Evolutionary conservation across 805 yeast genomes (phyloP).

Genomic region (Ogataea corticis): DNA sequence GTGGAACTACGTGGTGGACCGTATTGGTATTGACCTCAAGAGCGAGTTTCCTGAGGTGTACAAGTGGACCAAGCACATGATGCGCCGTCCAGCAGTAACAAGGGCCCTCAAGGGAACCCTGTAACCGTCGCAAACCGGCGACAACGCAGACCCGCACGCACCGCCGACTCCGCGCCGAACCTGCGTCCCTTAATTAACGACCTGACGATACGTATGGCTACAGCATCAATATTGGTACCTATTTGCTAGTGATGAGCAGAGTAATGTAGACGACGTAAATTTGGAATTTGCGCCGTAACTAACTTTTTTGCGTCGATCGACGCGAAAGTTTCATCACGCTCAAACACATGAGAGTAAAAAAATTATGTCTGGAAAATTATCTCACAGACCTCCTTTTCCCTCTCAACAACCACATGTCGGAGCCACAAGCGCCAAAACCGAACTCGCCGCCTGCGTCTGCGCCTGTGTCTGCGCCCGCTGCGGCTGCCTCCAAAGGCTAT

Average conservation of each 20-base stretch:
- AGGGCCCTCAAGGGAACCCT: conserved; percentile 67
- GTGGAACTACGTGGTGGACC: conserved; percentile 94
- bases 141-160: background rate
- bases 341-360: no score
- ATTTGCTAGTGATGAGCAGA: background rate
- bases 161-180: no score
- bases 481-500: conserved; percentile 37
- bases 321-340: no score
- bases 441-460: background rate
- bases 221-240: background rate
- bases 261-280: background rate
- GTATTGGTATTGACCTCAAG: conserved; percentile 85
- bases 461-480: conserved; percentile 1
- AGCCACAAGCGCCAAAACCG: conserved; percentile 1
- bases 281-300: background rate
- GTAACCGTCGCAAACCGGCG: background rate
- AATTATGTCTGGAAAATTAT: background rate
- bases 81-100: conserved; percentile 90
- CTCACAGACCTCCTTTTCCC: background rate
- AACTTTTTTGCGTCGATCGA: conserved; percentile 1
- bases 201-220: background rate
- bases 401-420: background rate
- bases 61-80: conserved; percentile 94
- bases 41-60: conserved; percentile 92
- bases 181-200: background rate